Evolutionary conservation across 768 basidiomycete genomes (phyloP).

Genomic region (Leucocoprinus sp.): DNA sequence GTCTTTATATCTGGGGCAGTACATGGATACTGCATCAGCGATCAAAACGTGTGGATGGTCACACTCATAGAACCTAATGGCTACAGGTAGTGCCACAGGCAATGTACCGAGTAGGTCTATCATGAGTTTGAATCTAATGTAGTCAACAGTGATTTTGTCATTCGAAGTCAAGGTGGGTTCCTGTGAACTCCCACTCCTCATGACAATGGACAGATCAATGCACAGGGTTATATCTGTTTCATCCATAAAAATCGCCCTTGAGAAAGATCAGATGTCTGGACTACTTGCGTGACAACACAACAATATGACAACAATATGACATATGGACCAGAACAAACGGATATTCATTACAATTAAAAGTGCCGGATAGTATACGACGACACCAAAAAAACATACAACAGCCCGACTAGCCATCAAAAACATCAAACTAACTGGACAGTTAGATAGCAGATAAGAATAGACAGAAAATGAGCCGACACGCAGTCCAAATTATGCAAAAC

Average conservation of each 20-base stretch:
- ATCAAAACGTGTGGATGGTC: neutral
- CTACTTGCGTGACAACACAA: neutral
- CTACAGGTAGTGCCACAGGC: neutral
- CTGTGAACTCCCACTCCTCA: too few species aligned
- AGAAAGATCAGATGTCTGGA: neutral
- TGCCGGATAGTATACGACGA: conserved; percentile 2
- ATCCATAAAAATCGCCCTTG: neutral
- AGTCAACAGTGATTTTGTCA: too few species aligned
- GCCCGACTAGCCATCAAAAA: neutral
- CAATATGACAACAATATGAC: too few species aligned
- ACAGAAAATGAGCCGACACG: conserved; percentile 11
- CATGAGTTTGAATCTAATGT: too few species aligned
- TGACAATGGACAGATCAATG: neutral
- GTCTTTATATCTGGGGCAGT: conserved; percentile 7
- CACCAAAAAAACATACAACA: conserved; percentile 10
- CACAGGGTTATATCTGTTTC: neutral
- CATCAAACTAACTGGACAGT: conserved; percentile 5
- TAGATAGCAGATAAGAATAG: conserved; percentile 19
- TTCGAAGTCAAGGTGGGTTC: too few species aligned
- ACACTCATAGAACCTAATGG: neutral
- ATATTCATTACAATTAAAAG: conserved; percentile 10
- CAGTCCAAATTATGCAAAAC: conserved; percentile 5
- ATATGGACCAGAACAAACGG: neutral
- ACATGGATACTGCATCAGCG: neutral
- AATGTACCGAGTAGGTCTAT: too few species aligned